Evolutionary conservation across 768 basidiomycete genomes (phyloP).

Genomic region (Fistulinella prunicolor): DNA sequence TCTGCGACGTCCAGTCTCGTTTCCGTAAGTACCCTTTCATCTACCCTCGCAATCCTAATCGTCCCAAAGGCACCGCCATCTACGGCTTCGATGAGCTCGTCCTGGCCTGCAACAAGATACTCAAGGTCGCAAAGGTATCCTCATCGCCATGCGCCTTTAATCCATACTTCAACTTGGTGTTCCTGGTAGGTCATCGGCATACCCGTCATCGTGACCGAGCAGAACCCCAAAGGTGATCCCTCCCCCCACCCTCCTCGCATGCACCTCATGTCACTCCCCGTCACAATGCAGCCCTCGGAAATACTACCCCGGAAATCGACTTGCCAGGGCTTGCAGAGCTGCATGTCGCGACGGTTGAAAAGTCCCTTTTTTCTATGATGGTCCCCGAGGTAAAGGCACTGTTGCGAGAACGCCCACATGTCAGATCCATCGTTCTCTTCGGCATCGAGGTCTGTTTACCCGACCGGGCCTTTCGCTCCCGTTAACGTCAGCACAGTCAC

Average conservation of each 20-base stretch:
- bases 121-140: constrained; percentile 67
- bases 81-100: constrained; percentile 71
- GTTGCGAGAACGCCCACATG: constrained; percentile 44
- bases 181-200: constrained; percentile 68
- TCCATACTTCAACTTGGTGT: too few species aligned
- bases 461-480: neutral
- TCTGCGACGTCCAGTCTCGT: constrained; percentile 81
- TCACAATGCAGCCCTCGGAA: constrained; percentile 58
- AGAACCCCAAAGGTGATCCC: constrained; percentile 69
- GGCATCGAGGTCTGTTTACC: constrained; percentile 75
- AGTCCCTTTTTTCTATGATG: constrained; percentile 85
- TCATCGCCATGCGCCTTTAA: neutral
- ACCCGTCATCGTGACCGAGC: constrained; percentile 79
- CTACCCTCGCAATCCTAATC: neutral
- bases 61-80: constrained; percentile 48
- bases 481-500: constrained; percentile 51
- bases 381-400: constrained; percentile 59
- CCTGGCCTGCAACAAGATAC: constrained; percentile 68
- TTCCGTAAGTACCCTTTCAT: constrained; percentile 60
- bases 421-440: constrained; percentile 68
- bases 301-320: constrained; percentile 61
- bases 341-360: constrained; percentile 62
- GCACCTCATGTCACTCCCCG: constrained; percentile 5
- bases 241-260: neutral
- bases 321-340: constrained; percentile 51